These are phyloP conservation scores for Volvox reticuliferus DNA, from an alignment of 139 green algal species.

Conservation along the genomic window DNA sequence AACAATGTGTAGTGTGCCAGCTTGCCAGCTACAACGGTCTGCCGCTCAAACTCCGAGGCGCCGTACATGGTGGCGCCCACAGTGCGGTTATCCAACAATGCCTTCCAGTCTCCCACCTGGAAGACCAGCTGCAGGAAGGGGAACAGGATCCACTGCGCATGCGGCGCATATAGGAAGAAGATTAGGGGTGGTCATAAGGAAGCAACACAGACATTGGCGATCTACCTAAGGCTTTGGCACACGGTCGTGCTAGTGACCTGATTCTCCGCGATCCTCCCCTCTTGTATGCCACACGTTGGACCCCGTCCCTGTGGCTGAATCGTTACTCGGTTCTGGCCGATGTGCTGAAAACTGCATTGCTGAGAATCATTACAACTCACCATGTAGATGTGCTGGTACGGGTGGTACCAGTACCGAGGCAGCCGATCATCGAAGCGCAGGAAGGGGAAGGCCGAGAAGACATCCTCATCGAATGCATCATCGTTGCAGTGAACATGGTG, in stretches of 20 bases:
- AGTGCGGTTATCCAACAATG: constrained; percentile 71
- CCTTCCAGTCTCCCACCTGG: constrained; percentile 70
- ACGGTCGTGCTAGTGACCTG: too few relatives aligned
- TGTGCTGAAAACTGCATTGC: too few relatives aligned
- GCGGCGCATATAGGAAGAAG: too few relatives aligned
- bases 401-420: constrained; percentile 80
- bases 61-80: constrained; percentile 81
- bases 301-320: too few relatives aligned
- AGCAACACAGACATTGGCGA: too few relatives aligned
- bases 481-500: constrained; percentile 95
- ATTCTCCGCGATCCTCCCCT: too few relatives aligned
- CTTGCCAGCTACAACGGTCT: constrained; percentile 80
- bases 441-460: constrained; percentile 80
- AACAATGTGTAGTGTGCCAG: constrained; percentile 82
- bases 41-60: constrained; percentile 71
- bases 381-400: constrained; percentile 91
- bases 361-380: constrained; percentile 1
- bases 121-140: constrained; percentile 87
- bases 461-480: constrained; percentile 87
- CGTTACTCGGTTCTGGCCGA: too few relatives aligned
- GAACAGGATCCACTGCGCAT: constrained; percentile 76
- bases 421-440: constrained; percentile 86
- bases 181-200: too few relatives aligned
- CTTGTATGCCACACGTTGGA: too few relatives aligned
- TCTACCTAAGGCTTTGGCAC: too few relatives aligned